Conservation (phyloP, 2,329 filamentous ascomycete species). For the Xylariaceae sp. region DNA sequence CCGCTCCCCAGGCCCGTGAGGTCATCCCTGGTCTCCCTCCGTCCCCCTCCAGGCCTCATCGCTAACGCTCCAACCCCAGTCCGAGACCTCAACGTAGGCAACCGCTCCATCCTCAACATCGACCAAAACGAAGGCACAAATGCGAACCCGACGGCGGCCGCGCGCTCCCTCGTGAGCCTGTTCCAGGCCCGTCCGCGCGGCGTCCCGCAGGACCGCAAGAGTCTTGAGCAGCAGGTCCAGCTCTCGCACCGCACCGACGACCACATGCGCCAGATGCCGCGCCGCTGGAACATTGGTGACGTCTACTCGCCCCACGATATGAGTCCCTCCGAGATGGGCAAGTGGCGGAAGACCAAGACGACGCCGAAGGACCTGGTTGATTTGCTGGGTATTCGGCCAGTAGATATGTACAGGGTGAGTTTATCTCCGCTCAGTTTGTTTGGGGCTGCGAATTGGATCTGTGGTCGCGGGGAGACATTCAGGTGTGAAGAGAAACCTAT, state of each 20-base stretch:
- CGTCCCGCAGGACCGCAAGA: background rate
- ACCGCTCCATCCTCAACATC: slow-evolving; percentile 24
- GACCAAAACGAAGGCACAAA: slow-evolving; percentile 3
- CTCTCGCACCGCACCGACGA: slow-evolving; percentile 42
- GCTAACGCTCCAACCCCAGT: background rate
- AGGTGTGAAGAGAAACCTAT: too few relatives aligned
- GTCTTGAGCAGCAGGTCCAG: slow-evolving; percentile 35
- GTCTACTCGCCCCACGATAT: slow-evolving; percentile 89
- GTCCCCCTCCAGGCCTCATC: background rate
- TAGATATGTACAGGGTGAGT: slow-evolving; percentile 80
- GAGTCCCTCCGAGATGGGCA: slow-evolving; percentile 68
- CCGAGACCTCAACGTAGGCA: background rate
- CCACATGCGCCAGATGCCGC: slow-evolving; percentile 59
- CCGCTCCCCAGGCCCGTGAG: slow-evolving; percentile 24
- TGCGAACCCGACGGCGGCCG: slow-evolving; percentile 8
- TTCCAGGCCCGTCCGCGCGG: background rate
- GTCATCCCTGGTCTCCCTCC: background rate
- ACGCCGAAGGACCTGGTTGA: slow-evolving; percentile 70
- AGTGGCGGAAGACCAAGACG: slow-evolving; percentile 61
- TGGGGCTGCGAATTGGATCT: too few relatives aligned
- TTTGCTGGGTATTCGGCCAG: slow-evolving; percentile 69
- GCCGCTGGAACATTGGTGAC: slow-evolving; percentile 72
- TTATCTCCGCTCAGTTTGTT: slow-evolving; percentile 1
- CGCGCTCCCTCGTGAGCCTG: too few relatives aligned
- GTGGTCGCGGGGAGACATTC: background rate